Conservation (phyloP, 2,329 filamentous ascomycete species). For the Ophiobolus disseminans region DNA sequence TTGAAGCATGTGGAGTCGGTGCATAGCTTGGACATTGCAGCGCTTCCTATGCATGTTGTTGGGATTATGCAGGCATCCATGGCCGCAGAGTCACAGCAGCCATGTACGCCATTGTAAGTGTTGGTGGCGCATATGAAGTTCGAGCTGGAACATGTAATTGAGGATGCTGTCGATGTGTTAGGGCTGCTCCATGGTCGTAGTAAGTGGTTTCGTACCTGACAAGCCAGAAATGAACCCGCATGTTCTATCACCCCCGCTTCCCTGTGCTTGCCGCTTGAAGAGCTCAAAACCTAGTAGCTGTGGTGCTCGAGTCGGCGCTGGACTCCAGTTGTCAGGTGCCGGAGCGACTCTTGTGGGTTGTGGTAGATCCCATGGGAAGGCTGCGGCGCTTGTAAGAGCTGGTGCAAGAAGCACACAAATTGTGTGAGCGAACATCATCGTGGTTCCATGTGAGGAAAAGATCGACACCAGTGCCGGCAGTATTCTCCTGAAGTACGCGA, state of each 20-base stretch:
- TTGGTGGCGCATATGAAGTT: conserved; percentile 44
- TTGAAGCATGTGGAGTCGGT: conserved; percentile 31
- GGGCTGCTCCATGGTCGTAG: neutral
- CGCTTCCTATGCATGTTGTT: conserved; percentile 41
- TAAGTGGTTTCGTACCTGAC: conserved; percentile 24
- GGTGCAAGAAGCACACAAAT: conserved; percentile 39
- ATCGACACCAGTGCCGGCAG: no score
- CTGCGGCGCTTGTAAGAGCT: conserved; percentile 30
- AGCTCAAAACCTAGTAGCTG: conserved; percentile 28
- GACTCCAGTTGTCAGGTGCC: conserved; percentile 37
- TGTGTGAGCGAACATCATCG: conserved; percentile 32
- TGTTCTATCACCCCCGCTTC: conserved; percentile 27
- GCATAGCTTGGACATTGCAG: conserved; percentile 34
- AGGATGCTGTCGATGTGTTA: conserved; percentile 27
- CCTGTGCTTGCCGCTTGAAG: conserved; percentile 32
- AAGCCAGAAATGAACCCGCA: conserved; percentile 41
- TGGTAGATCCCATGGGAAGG: conserved; percentile 36
- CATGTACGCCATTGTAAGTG: conserved; percentile 37
- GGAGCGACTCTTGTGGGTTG: conserved; percentile 36
- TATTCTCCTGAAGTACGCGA: no score
- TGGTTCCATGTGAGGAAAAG: conserved; percentile 21
- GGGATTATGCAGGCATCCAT: conserved; percentile 34
- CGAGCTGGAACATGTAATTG: conserved; percentile 38
- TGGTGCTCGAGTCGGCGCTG: conserved; percentile 39
- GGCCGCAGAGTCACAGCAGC: conserved; percentile 38